phyloP scores from a whole-genome alignment of 2,329 filamentous ascomycete species.

The Aureobasidium leucospermi region DNA sequence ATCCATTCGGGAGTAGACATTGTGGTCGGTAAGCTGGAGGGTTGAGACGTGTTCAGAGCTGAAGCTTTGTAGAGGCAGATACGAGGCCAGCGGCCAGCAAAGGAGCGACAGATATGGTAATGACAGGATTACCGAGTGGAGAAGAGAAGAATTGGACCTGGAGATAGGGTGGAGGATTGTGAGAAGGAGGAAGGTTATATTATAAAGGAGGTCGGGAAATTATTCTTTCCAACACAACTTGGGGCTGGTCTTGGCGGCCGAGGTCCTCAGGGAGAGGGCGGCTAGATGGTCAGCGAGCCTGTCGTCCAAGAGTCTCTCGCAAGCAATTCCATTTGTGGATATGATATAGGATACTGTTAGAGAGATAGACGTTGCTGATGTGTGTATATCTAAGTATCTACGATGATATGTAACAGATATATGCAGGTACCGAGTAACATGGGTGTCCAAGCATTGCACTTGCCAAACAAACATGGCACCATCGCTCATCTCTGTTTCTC shows the following conservation, averaged over 20 bases:
- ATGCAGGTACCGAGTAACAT: background rate
- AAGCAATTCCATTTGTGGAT: background rate
- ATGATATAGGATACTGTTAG: background rate
- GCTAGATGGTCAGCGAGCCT: background rate
- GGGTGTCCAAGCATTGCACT: background rate
- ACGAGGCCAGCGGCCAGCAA: background rate
- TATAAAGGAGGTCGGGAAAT: slow-evolving; percentile 12
- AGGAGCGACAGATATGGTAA: slow-evolving; percentile 9
- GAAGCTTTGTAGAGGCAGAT: background rate
- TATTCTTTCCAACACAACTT: slow-evolving; percentile 7
- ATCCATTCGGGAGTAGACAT: slow-evolving; percentile 50
- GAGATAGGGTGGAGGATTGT: slow-evolving; percentile 4
- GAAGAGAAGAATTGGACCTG: slow-evolving; percentile 10
- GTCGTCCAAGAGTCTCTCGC: background rate
- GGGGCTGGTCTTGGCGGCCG: background rate
- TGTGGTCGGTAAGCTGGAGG: slow-evolving; percentile 19
- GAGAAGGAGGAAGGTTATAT: background rate
- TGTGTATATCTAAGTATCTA: background rate
- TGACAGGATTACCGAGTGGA: slow-evolving; percentile 1
- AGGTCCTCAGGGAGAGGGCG: background rate
- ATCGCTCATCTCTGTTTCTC: background rate
- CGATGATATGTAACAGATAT: background rate
- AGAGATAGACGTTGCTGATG: background rate
- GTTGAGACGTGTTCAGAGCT: background rate
- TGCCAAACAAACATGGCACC: background rate